Evolutionary conservation across 805 yeast genomes (phyloP), one percentile per base, ranked within the genome.

Genomic region (Spathaspora gorwiae): DNA sequence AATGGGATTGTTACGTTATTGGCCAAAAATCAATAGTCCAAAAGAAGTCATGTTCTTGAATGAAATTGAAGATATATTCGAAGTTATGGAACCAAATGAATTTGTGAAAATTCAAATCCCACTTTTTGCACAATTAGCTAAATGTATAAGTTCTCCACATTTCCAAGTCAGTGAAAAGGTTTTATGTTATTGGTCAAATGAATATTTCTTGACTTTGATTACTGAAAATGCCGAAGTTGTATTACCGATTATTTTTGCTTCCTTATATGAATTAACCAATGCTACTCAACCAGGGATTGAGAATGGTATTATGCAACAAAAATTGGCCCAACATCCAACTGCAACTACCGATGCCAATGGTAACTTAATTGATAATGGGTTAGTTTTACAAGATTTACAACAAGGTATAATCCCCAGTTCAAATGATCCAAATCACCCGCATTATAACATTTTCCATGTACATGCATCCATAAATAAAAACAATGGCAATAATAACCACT

Each of bases 81-180:
- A 94, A 68, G 94, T 89, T 27, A 89, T 92, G 74, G 97, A 92
- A 66, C 96, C 97, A 11, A 72, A 78, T 47, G 98, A 94, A 66
- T 94, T 94, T 62, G 79, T 82, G 52, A 88, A 89, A 66, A 87
- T 94, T 52, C 95, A 90, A 66, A 86, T 90, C 2, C 98, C 98
- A 3, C 71, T 94, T 40, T 90, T 90, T 67, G 95, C 92, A 29
- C 99, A 94, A 68, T 76, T 94, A 52, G 86, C 96, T 42, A 89
- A 87, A 65, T 92, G 98, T 68, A 90, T 94, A 35, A 79, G 95
- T 26, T 87, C 96, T 1, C 88, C 96, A 26, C 98, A 94, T 70
- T 95, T 94, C 73, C 99, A 94, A 74, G 97, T 94, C 26, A 86
- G 95, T 47, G 99, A 94, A 67, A 89, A 95, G 55, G 97, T 94